A percentile compares a stretch with the other conserved stretches of the same genome.
Conservation (phyloP, 2,329 filamentous ascomycete genomes). For the Beauveria rudraprayagi region DNA sequence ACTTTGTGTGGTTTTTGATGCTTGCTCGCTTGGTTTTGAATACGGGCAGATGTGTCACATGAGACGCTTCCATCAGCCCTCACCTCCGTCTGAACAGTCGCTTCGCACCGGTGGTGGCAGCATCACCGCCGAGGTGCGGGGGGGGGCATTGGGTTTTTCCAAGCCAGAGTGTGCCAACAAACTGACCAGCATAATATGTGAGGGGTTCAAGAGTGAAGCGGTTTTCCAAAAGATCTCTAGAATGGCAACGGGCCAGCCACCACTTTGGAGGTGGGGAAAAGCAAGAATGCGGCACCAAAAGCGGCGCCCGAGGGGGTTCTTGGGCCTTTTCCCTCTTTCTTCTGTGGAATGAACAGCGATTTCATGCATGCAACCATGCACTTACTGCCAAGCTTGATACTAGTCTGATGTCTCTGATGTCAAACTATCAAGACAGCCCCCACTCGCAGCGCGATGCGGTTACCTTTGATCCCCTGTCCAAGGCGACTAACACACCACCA, state of each 20-base stretch:
- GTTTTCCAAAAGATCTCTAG: neutral
- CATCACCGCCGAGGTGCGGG: neutral
- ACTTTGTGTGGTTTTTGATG: neutral
- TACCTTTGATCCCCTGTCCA: neutral
- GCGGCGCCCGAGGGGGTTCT: neutral
- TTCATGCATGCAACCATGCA: neutral
- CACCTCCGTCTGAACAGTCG: neutral
- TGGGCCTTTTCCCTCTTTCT: no score
- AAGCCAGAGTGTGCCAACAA: neutral
- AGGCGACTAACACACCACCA: neutral
- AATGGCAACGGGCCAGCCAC: neutral
- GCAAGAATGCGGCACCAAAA: neutral
- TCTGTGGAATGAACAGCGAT: neutral
- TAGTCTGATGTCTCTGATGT: neutral
- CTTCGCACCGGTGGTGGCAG: neutral
- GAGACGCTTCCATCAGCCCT: neutral
- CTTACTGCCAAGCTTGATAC: neutral
- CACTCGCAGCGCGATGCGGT: neutral
- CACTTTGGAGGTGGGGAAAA: neutral
- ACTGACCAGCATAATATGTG: neutral
- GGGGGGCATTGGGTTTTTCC: neutral
- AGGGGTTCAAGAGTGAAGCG: neutral
- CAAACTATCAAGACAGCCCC: conserved; percentile 2
- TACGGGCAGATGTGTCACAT: neutral
- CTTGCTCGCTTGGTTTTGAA: neutral